These are phyloP conservation scores for Sporothrix curviconia DNA, from an alignment of 2,329 filamentous ascomycete species.

Conservation along the genomic window DNA sequence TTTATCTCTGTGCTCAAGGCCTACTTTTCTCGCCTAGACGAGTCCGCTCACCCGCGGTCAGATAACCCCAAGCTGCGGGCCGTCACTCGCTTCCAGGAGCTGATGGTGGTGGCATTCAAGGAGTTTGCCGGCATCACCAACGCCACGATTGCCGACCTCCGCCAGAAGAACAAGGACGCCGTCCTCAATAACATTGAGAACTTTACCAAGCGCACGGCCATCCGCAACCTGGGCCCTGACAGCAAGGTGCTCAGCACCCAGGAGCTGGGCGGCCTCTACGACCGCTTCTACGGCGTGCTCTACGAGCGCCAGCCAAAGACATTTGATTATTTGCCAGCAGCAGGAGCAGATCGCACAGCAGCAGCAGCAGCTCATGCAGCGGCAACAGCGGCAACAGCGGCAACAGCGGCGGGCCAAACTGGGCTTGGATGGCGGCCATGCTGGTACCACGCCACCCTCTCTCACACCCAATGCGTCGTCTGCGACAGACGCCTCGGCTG, in stretches of 20 bases:
- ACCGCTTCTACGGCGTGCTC: slow-evolving; percentile 84
- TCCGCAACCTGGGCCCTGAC: slow-evolving; percentile 89
- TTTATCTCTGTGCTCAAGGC: slow-evolving; percentile 95
- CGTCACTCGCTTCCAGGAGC: slow-evolving; percentile 91
- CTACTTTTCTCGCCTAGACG: slow-evolving; percentile 88
- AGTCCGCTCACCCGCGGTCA: slow-evolving; percentile 90
- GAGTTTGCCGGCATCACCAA: slow-evolving; percentile 96
- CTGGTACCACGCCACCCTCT: background rate
- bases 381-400: slow-evolving; percentile 61
- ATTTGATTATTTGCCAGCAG: slow-evolving; percentile 70
- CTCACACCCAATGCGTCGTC: background rate
- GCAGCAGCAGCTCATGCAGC: slow-evolving; percentile 67
- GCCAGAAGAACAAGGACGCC: slow-evolving; percentile 86
- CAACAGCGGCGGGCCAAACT: slow-evolving; percentile 31
- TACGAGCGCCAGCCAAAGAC: slow-evolving; percentile 87
- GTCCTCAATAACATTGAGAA: slow-evolving; percentile 95
- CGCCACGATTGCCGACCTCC: slow-evolving; percentile 79
- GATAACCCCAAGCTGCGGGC: slow-evolving; percentile 91
- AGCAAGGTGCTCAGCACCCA: slow-evolving; percentile 83
- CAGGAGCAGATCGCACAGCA: slow-evolving; percentile 61
- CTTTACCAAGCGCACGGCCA: slow-evolving; percentile 93
- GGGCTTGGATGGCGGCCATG: slow-evolving; percentile 26
- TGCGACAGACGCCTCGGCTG: slow-evolving; percentile 48
- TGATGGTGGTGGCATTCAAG: slow-evolving; percentile 99
- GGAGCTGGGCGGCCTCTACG: slow-evolving; percentile 85